Evolutionary conservation across 106 monocot genomes (phyloP).

Genomic region (Gastrodia elata): DNA sequence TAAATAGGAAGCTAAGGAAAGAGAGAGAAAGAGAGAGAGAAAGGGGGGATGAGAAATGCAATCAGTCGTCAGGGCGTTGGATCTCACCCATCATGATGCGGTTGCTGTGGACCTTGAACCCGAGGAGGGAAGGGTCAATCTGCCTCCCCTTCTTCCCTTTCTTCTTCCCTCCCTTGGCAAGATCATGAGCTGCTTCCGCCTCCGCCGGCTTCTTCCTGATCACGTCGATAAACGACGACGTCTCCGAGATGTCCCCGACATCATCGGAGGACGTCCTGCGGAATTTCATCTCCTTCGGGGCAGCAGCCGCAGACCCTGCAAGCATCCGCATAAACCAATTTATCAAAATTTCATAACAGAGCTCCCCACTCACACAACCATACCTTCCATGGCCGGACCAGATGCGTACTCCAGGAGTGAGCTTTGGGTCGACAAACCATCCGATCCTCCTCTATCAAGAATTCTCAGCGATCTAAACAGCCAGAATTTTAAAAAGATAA

Average conservation of each 20-base stretch:
- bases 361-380: no score
- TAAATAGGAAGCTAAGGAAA: background rate
- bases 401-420: background rate
- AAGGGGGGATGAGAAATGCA: no score
- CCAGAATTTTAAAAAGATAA: background rate
- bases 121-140: conserved; percentile 70
- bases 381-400: conserved; percentile 13
- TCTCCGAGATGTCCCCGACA: conserved; percentile 36
- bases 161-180: conserved; percentile 33
- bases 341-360: no score
- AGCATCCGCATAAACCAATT: background rate
- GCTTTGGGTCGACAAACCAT: conserved; percentile 13
- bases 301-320: background rate
- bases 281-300: conserved; percentile 4
- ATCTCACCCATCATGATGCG: conserved; percentile 89
- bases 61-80: conserved; percentile 49
- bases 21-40: background rate
- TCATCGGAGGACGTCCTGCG: conserved; percentile 24
- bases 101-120: conserved; percentile 79
- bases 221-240: conserved; percentile 77
- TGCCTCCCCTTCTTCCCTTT: conserved; percentile 77
- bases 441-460: conserved; percentile 7
- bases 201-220: conserved; percentile 20
- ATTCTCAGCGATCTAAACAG: conserved; percentile 10
- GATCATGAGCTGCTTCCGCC: conserved; percentile 10